These are phyloP conservation scores for Clonostachys rhizophaga DNA, from an alignment of 2,329 filamentous ascomycete species.

Conservation along the genomic window DNA sequence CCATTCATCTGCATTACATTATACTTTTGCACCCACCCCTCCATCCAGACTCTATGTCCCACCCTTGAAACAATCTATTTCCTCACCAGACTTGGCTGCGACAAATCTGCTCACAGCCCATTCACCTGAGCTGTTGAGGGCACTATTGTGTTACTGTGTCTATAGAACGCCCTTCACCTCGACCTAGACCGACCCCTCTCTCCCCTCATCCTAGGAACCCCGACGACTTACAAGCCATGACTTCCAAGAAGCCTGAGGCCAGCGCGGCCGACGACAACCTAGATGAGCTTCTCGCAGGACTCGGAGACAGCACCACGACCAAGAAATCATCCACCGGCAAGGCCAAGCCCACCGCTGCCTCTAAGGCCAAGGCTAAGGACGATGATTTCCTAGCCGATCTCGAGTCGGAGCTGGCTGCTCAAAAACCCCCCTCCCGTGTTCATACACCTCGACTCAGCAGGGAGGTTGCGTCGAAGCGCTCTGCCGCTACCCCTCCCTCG, in stretches of 20 bases:
- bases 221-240: constrained; percentile 34
- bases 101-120: no score
- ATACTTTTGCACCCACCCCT: no score
- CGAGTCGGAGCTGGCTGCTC: constrained; percentile 65
- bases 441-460: constrained; percentile 74
- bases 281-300: constrained; percentile 60
- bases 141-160: no score
- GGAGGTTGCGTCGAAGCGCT: constrained; percentile 30
- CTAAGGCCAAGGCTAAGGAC: constrained; percentile 48
- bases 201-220: no score
- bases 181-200: no score
- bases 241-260: constrained; percentile 55
- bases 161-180: no score
- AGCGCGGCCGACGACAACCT: constrained; percentile 56
- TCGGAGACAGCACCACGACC: constrained; percentile 45
- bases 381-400: constrained; percentile 85
- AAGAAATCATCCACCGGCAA: constrained; percentile 39
- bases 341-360: constrained; percentile 35
- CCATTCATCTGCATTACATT: no score
- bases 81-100: no score
- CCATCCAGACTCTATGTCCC: no score
- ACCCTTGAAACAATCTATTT: no score
- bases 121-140: no score
- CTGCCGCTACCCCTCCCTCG: constrained; percentile 43
- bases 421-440: constrained; percentile 69